Evolutionary conservation across 2,329 filamentous ascomycete genomes (phyloP), one percentile per base, ranked within the genome.

Genomic region (Berkeleyomyces rouxiae): DNA sequence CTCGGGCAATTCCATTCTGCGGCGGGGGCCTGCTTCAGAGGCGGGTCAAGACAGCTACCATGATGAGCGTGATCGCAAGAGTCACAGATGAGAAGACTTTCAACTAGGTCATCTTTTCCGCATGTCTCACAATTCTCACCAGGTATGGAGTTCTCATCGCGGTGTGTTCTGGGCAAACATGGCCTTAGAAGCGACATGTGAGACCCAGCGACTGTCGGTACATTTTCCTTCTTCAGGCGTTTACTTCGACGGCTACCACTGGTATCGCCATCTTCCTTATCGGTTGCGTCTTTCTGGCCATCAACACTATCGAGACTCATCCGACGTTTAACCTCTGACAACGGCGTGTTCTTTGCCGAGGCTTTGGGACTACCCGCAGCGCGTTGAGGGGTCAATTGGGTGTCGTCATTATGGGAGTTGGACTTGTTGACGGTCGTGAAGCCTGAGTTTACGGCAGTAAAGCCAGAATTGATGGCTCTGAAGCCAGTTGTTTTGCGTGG

Each of bases 161-260:
- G 77, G 23, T 79, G 78, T 64, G 84, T 78, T 66, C 83, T 81
- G 16, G 86, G 88, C 13, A 85, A 85, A 36, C 87, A 85, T 63
- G 92, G 89, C 61, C 92, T 88, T 70, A 95, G 90, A 69, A 92
- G 83, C 65, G 89, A 93, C 90, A 97, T 97, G 74, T 97, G 90
- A 61, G 92, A 97, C 62, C 93, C 93, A 67, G 90, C 90, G 67
- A 99, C 90, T 42, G 89, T 96, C 51, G 92, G 90, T 43, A 85
- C 81, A 51, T 78, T 77, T 73, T 83, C 81, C 64, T 95, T 96
- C 73, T 93, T 95, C 10, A 96, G 78, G 51, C 93, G 84, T 76
- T 99, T 99, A 73, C 91, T 96, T 64, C 92, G 85, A 66, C 93
- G 83, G 67, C 87, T 89, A 66, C 82, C 82, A 67, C 76, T 77